phyloP scores from a whole-genome alignment of 2,329 filamentous ascomycete genomes.

The Xylariomycetidae sp. region DNA sequence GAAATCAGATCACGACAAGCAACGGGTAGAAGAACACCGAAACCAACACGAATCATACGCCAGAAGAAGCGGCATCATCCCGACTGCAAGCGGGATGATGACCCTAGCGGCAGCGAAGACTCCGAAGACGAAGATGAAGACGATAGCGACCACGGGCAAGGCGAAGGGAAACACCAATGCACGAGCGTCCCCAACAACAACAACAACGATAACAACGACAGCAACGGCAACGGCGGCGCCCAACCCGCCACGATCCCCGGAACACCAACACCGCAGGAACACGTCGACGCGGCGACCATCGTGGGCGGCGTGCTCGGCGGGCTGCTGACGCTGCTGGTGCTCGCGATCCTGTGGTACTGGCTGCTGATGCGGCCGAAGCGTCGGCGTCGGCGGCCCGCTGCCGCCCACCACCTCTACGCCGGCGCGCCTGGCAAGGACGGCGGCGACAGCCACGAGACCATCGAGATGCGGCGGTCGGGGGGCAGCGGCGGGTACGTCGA shows the following conservation, averaged over 20 bases:
- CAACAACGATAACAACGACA: background rate
- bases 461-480: constrained; percentile 2
- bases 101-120: background rate
- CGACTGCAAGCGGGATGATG: too few relatives aligned
- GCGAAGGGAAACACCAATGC: background rate
- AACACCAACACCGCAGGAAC: constrained; percentile 3
- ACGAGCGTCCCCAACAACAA: background rate
- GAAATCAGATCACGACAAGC: too few relatives aligned
- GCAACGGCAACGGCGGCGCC: too few relatives aligned
- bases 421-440: constrained; percentile 14
- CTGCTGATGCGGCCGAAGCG: constrained; percentile 11
- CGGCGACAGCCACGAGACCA: constrained; percentile 13
- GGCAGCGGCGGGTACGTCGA: too few relatives aligned
- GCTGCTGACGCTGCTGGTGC: constrained; percentile 9
- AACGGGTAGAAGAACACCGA: too few relatives aligned
- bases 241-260: too few relatives aligned
- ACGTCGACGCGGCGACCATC: constrained; percentile 3
- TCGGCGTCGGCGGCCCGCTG: constrained; percentile 4
- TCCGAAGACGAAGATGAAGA: background rate
- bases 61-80: too few relatives aligned
- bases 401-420: background rate
- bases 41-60: too few relatives aligned
- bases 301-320: constrained; percentile 13
- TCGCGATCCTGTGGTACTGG: constrained; percentile 12
- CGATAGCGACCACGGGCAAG: background rate